Evolutionary conservation across 202 grass and related monocot species (phyloP).

Genomic region (Setaria italica): DNA sequence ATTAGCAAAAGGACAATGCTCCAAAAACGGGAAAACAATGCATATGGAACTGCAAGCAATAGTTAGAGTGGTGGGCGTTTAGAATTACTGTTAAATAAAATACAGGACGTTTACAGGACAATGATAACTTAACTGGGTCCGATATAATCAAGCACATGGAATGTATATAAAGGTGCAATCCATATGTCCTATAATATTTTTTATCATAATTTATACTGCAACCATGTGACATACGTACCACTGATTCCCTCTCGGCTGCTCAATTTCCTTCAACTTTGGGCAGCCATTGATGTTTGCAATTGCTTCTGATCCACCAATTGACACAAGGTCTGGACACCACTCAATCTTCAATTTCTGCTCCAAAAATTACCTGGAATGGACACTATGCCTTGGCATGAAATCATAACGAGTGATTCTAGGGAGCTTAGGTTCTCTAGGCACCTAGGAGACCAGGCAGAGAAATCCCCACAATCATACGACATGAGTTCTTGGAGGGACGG

Average conservation of each 20-base stretch:
- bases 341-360: not conserved
- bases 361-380: constrained; percentile 22
- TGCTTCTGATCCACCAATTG: not conserved
- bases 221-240: not conserved
- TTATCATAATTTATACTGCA: not conserved
- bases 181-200: not conserved
- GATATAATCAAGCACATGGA: not conserved
- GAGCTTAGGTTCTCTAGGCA: not conserved
- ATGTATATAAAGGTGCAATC: not conserved
- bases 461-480: not conserved
- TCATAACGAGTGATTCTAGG: not conserved
- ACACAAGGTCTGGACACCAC: not conserved
- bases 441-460: not conserved
- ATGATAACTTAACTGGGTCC: not conserved
- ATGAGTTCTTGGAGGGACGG: not conserved
- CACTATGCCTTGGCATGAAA: not conserved
- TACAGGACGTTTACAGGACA: not conserved
- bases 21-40: not conserved
- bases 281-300: not conserved
- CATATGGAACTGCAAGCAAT: not conserved
- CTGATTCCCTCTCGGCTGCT: not conserved
- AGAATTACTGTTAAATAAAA: not conserved
- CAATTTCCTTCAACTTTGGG: not conserved
- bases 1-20: not conserved
- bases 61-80: not conserved